Percentiles rank a stretch among this genome's conserved stretches.
Conservation (phyloP, 2,329 filamentous ascomycete genomes). For the Aureobasidium melanogenum region DNA sequence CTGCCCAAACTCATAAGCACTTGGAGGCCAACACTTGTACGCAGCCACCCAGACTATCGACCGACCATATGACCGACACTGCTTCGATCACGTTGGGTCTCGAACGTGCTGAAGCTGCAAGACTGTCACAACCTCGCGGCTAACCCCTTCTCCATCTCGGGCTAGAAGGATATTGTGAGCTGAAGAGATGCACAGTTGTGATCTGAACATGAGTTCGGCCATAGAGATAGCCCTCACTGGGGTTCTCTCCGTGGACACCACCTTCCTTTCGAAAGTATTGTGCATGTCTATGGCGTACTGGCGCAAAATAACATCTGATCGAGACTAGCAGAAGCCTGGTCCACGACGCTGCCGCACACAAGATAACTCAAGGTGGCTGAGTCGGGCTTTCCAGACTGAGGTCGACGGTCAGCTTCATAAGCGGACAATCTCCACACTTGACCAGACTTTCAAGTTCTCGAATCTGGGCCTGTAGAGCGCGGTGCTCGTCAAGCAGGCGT, state of each 20-base stretch:
- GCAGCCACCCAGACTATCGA: neutral
- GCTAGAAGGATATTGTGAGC: too few species aligned
- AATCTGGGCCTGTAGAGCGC: constrained; percentile 29
- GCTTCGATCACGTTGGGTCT: neutral
- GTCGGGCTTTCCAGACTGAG: constrained; percentile 20
- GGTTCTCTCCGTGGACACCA: too few species aligned
- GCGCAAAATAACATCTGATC: neutral
- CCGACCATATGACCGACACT: neutral
- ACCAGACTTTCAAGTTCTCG: constrained; percentile 36
- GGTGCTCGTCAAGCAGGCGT: constrained; percentile 30
- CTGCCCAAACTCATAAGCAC: neutral
- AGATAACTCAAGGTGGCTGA: neutral
- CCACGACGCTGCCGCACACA: neutral
- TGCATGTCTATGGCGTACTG: neutral
- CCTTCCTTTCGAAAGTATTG: too few species aligned
- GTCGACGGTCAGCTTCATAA: constrained; percentile 36
- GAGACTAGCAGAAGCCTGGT: neutral
- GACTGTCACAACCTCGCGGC: too few species aligned
- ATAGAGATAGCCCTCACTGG: too few species aligned
- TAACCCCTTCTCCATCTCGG: too few species aligned
- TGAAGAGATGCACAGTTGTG: too few species aligned
- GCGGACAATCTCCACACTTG: constrained; percentile 38
- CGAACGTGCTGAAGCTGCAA: too few species aligned
- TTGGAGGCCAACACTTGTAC: neutral
- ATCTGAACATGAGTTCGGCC: too few species aligned